These are phyloP conservation scores for Falciphora oryzae DNA, from an alignment of 2,329 filamentous ascomycete species.

Conservation along the genomic window DNA sequence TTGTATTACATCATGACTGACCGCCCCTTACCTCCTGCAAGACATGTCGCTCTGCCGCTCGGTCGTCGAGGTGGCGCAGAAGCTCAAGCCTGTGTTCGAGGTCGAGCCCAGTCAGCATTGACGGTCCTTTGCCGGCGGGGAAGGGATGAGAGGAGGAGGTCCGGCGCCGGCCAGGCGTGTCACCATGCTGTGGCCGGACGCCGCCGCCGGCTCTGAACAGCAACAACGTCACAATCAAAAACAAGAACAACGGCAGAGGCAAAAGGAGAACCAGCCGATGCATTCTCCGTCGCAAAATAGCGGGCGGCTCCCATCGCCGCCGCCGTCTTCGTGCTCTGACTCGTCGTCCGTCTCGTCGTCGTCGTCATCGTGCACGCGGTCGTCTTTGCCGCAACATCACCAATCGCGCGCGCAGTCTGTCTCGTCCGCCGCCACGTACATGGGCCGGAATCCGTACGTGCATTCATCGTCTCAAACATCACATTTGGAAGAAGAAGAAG, in stretches of 20 bases:
- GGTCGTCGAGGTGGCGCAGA: conserved; percentile 15
- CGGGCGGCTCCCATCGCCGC: background rate
- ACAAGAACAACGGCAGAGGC: background rate
- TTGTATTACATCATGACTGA: background rate
- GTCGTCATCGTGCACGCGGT: background rate
- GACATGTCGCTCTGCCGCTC: conserved; percentile 19
- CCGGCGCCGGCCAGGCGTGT: conserved; percentile 21
- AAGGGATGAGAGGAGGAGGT: background rate
- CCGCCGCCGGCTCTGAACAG: conserved; percentile 11
- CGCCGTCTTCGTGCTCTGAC: background rate
- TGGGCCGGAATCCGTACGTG: background rate
- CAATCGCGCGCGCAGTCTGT: background rate
- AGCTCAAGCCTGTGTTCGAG: conserved; percentile 12
- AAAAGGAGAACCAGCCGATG: background rate
- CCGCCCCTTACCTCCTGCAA: background rate
- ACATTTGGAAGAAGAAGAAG: background rate
- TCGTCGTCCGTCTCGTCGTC: background rate
- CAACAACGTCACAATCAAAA: background rate
- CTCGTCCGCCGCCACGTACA: background rate
- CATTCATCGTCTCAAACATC: background rate
- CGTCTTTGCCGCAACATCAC: background rate
- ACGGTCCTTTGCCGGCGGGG: conserved; percentile 20
- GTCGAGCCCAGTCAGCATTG: conserved; percentile 19
- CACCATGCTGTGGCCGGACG: conserved; percentile 34
- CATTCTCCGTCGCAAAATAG: background rate